Conservation (phyloP, 2,329 filamentous ascomycete genomes). For the Mycocentrospora acerina region DNA sequence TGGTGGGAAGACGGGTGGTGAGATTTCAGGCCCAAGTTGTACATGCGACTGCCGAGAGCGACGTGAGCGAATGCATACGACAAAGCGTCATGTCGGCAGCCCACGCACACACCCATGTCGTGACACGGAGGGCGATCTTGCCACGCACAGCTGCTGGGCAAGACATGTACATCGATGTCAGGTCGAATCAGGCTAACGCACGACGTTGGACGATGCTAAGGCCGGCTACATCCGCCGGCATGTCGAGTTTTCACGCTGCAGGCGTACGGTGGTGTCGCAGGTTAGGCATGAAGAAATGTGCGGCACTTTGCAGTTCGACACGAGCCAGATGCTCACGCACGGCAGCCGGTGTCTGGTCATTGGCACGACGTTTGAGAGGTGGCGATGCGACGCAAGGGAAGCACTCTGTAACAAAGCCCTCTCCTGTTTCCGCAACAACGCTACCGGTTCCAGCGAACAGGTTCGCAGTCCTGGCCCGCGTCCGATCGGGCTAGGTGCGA, state of each 20-base stretch:
- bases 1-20: slow-evolving; percentile 7
- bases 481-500: slow-evolving; percentile 18
- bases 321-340: slow-evolving; percentile 9
- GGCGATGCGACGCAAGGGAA: neutral
- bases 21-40: slow-evolving; percentile 4
- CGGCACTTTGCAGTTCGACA: slow-evolving; percentile 7
- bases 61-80: too few relatives aligned
- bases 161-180: slow-evolving; percentile 30
- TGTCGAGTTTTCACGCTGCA: neutral
- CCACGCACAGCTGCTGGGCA: too few relatives aligned
- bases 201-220: slow-evolving; percentile 34
- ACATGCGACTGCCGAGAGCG: too few relatives aligned
- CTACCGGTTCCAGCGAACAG: slow-evolving; percentile 23
- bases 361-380: slow-evolving; percentile 3
- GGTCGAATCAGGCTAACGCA: slow-evolving; percentile 40
- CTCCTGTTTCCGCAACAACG: slow-evolving; percentile 22
- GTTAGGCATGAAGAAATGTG: too few relatives aligned
- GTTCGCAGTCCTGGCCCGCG: slow-evolving; percentile 20
- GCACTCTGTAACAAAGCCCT: slow-evolving; percentile 13
- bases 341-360: slow-evolving; percentile 4
- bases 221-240: slow-evolving; percentile 32
- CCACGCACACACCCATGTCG: slow-evolving; percentile 6
- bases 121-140: slow-evolving; percentile 5
- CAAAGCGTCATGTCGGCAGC: slow-evolving; percentile 14
- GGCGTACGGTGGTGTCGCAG: too few relatives aligned